Evolutionary conservation across 2,329 filamentous ascomycete genomes (phyloP).

Genomic region (Trichoderma sp.): DNA sequence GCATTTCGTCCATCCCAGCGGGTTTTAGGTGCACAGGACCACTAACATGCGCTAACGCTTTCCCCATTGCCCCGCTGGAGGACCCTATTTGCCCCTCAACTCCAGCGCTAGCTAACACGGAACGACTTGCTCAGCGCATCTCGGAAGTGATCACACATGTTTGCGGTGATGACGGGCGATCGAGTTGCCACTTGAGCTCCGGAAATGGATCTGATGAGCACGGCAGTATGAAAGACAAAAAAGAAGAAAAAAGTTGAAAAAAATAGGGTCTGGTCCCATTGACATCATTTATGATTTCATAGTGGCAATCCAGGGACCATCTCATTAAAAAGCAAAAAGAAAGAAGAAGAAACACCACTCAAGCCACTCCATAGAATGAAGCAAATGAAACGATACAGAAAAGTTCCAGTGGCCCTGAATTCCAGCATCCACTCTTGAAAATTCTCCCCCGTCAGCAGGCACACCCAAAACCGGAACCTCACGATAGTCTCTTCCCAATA

Average conservation of each 20-base stretch:
- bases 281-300: constrained; percentile 6
- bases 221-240: neutral
- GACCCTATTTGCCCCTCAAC: constrained; percentile 7
- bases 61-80: constrained; percentile 5
- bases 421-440: constrained; percentile 9
- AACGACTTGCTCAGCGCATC: neutral
- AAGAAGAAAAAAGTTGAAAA: neutral
- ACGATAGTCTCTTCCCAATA: neutral
- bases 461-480: constrained; percentile 4
- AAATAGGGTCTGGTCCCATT: neutral
- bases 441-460: constrained; percentile 8
- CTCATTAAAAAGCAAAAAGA: neutral
- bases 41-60: neutral
- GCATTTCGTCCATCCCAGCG: constrained; percentile 1
- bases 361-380: neutral
- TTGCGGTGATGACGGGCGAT: constrained; percentile 1
- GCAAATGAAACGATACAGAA: neutral
- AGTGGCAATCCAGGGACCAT: neutral
- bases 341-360: neutral
- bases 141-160: neutral
- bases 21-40: neutral
- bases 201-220: neutral
- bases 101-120: neutral
- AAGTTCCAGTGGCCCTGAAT: neutral
- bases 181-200: neutral